Evolutionary conservation across 2,329 filamentous ascomycete species (phyloP).

Genomic region (Pleomassaria siparia): DNA sequence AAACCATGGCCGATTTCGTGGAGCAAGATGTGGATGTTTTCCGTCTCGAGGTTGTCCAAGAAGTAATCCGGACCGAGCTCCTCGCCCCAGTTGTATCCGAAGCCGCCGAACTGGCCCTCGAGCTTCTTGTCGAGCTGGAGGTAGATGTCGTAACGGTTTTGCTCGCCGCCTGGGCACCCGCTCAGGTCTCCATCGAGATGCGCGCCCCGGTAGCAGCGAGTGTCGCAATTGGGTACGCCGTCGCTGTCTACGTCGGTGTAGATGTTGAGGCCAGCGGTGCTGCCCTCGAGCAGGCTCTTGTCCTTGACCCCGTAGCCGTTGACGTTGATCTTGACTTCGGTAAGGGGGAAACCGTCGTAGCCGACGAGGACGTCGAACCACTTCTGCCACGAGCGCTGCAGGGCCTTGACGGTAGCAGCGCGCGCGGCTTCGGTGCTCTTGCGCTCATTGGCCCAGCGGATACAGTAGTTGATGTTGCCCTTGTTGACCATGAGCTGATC

Average conservation of each 20-base stretch:
- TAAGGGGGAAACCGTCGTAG: slow-evolving; percentile 49
- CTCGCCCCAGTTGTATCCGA: slow-evolving; percentile 52
- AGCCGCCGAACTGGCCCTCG: slow-evolving; percentile 38
- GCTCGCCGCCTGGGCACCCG: slow-evolving; percentile 43
- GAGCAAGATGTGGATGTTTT: slow-evolving; percentile 48
- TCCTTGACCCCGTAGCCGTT: slow-evolving; percentile 49
- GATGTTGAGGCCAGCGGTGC: slow-evolving; percentile 40
- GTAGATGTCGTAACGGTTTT: slow-evolving; percentile 41
- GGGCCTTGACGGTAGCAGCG: slow-evolving; percentile 36
- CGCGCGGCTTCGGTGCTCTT: slow-evolving; percentile 45
- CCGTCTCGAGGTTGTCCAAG: slow-evolving; percentile 39
- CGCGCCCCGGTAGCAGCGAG: slow-evolving; percentile 47
- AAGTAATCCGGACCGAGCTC: slow-evolving; percentile 49
- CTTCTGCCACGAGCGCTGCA: slow-evolving; percentile 42
- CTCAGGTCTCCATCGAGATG: slow-evolving; percentile 47
- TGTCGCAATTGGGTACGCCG: slow-evolving; percentile 47
- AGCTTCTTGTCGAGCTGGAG: slow-evolving; percentile 53
- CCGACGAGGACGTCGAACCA: slow-evolving; percentile 51
- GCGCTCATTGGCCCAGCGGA: slow-evolving; percentile 48
- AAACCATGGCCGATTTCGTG: slow-evolving; percentile 50
- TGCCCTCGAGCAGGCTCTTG: slow-evolving; percentile 40
- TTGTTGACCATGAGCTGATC: slow-evolving; percentile 32
- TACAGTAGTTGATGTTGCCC: slow-evolving; percentile 46
- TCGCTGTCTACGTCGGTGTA: slow-evolving; percentile 46
- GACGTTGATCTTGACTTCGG: slow-evolving; percentile 43